Conservation (phyloP, 2,329 filamentous ascomycete genomes). For the Alternaria sp. region DNA sequence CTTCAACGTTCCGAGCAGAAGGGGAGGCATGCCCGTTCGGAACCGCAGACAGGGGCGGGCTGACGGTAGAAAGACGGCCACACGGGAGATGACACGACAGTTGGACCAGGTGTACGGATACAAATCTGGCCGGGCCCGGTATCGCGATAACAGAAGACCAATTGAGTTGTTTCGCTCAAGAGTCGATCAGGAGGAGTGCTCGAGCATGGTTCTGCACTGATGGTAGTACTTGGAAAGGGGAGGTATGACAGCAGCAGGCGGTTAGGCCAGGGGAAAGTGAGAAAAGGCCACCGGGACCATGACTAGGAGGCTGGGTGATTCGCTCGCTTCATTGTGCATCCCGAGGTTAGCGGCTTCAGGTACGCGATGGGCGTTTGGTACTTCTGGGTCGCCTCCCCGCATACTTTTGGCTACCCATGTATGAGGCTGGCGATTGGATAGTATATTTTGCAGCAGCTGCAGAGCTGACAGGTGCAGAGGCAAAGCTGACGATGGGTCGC, state of each 20-base stretch:
- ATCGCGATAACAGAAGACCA: slow-evolving; percentile 8
- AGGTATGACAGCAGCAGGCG: slow-evolving; percentile 28
- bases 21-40: slow-evolving; percentile 9
- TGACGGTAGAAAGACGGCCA: slow-evolving; percentile 14
- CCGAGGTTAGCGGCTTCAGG: slow-evolving; percentile 34
- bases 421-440: slow-evolving; percentile 8
- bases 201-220: slow-evolving; percentile 4
- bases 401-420: slow-evolving; percentile 1
- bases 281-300: slow-evolving; percentile 19
- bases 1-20: slow-evolving; percentile 8
- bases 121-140: slow-evolving; percentile 1
- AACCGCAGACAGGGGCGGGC: slow-evolving; percentile 7
- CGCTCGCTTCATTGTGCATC: slow-evolving; percentile 26
- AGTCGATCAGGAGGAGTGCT: background rate
- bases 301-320: slow-evolving; percentile 26
- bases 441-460: background rate
- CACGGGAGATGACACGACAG: slow-evolving; percentile 21
- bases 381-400: slow-evolving; percentile 23
- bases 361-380: slow-evolving; percentile 27
- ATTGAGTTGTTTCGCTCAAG: background rate
- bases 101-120: slow-evolving; percentile 21
- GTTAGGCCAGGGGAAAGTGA: slow-evolving; percentile 29
- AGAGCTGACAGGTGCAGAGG: slow-evolving; percentile 10
- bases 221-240: slow-evolving; percentile 21
- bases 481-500: slow-evolving; percentile 7